Evolutionary conservation across 805 yeast species (phyloP), one percentile per base, ranked within the genome.

Genomic region (Torulaspora gathmanii): DNA sequence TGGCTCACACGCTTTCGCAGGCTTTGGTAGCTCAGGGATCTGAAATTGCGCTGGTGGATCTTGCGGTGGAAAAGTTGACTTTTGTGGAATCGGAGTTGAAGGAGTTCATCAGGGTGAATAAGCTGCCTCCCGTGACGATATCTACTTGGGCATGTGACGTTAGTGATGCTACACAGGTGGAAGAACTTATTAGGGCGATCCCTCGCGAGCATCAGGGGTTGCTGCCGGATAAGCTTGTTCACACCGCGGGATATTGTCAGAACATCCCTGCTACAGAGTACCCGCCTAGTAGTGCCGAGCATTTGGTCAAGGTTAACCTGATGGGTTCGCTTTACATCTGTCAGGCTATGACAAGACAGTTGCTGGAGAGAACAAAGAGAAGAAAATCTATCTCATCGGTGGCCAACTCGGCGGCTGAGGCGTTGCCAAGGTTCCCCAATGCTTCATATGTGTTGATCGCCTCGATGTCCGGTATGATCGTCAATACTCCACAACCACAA

Each of bases 181-280:
- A 79, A 40, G 65, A 67, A 25, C 70, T 77, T 4, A 80, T 83
- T 59, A 55, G 64, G 17, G 71, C 74, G 28, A 75, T 81, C 53
- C 60, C 71, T 13, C 75, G 76, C 55, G 72, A 69, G 40, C 80
- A 75, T 60, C 84, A 82, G 63, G 79, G 77, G 23, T 70, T 74
- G 48, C 71, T 81, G 35, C 80, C 88, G 30, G 79, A 80, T 54
- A 70, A 83, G 52, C 72, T 85, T 55, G 75, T 85, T 49, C 83
- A 85, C 71, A 75, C 88, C 41, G 93, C 95, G n/a, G 93, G 95
- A 11, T 85, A 81, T 70, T 82, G 89, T 61, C 89, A 85, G 66
- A 85, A 85, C 72, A 77, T 73, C 68, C 78, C 87, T 2, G 91
- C 91, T 22, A 78, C 81, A 56, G 85, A 82, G 43, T 84, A 85